These are phyloP conservation scores for Saccharomycopsis babjevae DNA, from an alignment of 805 yeast species.

Conservation along the genomic window DNA sequence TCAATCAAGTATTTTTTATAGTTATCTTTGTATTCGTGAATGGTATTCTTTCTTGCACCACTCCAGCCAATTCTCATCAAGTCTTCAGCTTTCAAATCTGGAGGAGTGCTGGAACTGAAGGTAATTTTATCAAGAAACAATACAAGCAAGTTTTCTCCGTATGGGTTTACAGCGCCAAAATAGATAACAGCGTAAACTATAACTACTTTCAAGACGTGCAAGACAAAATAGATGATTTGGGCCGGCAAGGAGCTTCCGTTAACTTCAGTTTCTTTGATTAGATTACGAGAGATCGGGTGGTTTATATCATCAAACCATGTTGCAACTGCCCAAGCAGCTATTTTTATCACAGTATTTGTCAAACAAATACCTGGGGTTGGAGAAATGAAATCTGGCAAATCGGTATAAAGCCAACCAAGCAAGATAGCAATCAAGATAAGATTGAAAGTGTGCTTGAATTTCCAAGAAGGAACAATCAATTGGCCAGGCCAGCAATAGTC, in stretches of 20 bases:
- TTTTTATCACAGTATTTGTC: constrained; percentile 45
- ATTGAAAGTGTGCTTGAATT: constrained; percentile 33
- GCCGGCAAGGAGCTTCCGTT: constrained; percentile 32
- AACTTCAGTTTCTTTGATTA: constrained; percentile 40
- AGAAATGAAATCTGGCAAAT: constrained; percentile 76
- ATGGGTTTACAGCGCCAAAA: constrained; percentile 75
- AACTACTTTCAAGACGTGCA: constrained; percentile 57
- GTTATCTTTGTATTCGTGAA: constrained; percentile 58
- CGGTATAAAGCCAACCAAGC: constrained; percentile 78
- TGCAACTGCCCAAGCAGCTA: constrained; percentile 23
- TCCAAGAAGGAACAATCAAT: constrained; percentile 69
- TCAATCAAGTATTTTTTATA: constrained; percentile 57
- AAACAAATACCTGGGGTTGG: constrained; percentile 90
- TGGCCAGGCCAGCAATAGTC: constrained; percentile 85
- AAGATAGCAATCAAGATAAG: constrained; percentile 31
- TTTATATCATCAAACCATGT: constrained; percentile 27
- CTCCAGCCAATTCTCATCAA: constrained; percentile 82
- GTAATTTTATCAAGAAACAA: constrained; percentile 18
- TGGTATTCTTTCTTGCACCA: constrained; percentile 68
- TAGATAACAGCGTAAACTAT: constrained; percentile 48
- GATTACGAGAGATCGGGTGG: constrained; percentile 33
- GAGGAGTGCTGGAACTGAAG: constrained; percentile 26
- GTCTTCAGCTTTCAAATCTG: constrained; percentile 28
- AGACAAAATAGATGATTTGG: constrained; percentile 58
- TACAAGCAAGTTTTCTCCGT: constrained; percentile 34